phyloP scores from a whole-genome alignment of 1,284 basidiomycete genomes.

The Wallemia ichthyophaga region DNA sequence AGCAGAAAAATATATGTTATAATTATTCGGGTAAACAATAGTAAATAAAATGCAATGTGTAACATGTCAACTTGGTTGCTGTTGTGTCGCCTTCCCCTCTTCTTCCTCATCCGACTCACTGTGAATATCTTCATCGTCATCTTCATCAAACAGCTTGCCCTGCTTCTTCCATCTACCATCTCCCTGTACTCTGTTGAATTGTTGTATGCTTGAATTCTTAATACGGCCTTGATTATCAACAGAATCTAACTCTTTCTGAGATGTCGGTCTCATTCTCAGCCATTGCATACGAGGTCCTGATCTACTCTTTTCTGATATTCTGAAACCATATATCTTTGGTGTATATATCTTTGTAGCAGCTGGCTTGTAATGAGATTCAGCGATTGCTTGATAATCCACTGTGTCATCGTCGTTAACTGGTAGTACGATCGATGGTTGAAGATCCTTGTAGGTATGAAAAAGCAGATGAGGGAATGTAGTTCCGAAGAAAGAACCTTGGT shows the following conservation, averaged over 20 bases:
- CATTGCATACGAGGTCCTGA: constrained; percentile 90
- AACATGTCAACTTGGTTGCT: not conserved
- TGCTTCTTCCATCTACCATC: not conserved
- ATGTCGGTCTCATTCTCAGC: constrained; percentile 58
- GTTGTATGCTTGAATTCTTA: not conserved
- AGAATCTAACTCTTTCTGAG: constrained; percentile 42
- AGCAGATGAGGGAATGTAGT: constrained; percentile 93
- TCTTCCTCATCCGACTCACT: not conserved
- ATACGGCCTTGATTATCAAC: constrained; percentile 26
- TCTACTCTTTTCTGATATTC: constrained; percentile 28
- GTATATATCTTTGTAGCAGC: constrained; percentile 61
- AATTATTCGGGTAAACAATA: not conserved
- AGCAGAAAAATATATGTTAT: not conserved
- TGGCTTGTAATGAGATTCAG: constrained; percentile 34
- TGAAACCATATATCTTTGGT: constrained; percentile 64
- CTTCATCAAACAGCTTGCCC: constrained; percentile 6
- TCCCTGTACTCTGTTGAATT: no score
- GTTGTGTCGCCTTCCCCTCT: not conserved
- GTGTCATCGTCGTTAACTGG: not conserved
- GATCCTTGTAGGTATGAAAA: constrained; percentile 85
- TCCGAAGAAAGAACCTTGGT: constrained; percentile 80
- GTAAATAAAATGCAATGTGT: no score
- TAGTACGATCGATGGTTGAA: constrained; percentile 29
- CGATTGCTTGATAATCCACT: constrained; percentile 33
- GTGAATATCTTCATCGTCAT: constrained; percentile 5